Base-by-base conservation (phyloP, 192 early-diverging fungal species). In the Pilobolus umbonatus region DNA sequence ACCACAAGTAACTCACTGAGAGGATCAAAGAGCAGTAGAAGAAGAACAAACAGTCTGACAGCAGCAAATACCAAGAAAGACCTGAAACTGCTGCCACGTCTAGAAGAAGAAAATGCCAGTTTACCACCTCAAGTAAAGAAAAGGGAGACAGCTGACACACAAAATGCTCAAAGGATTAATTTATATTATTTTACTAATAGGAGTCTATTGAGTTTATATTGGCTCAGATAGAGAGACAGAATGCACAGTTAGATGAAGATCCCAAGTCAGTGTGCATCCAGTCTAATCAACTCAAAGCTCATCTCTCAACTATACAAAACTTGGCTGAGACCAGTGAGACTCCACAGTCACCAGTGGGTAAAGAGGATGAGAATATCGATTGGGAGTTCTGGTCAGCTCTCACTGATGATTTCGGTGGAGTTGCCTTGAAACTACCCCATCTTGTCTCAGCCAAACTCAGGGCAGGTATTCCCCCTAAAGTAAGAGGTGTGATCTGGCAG, bases 401-500 rank as follows among this genome's bases (percentile, higher is more conserved):
- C 32, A 86, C 90, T 52, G 80, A 85, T 67, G 83, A 88, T 65
- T 91, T 86, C 70, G 77, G 75, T 15, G 65, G 63, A 7, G 81
- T 90, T 4, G 81, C 85, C 2, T 69, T 76, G 51, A 81, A 76
- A 45, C 62, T 87, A 28, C 78, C 88, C 24, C 74, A 80, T 45
- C 54, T 84, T 21, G 68, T 93, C n/a, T 73, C 84, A 8, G 73
- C 79, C 26, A 82, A 85, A 57, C 72, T 92, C 7, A 79, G 82
- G 31, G 74, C 71, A 34, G 95, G 95, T 5, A 76, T 98, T 12
- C 95, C 95, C 2, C 64, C 79, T 12, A 71, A 82, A 29, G 69
- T 96, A 40, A 86, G 95, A 48, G 93, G 94, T 26, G 74, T 84
- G 28, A 82, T 95, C 30, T 96, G 94, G 95, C 91, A 89, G 63